These are phyloP conservation scores for Sporothrix mexicana DNA, from an alignment of 2,329 filamentous ascomycete genomes.

Conservation along the genomic window DNA sequence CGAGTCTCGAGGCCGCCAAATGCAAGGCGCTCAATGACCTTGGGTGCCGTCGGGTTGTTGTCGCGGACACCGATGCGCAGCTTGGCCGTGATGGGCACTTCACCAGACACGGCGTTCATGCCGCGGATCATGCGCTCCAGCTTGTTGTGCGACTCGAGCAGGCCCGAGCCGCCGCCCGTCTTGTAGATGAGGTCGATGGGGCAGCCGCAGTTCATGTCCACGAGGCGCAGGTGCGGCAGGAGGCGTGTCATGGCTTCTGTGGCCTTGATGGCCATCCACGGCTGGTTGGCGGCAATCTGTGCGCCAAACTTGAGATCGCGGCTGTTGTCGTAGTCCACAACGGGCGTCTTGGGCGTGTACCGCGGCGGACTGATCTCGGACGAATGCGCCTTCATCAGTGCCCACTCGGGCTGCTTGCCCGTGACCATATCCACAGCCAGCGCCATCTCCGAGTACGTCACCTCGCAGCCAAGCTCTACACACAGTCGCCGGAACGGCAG, in stretches of 20 bases:
- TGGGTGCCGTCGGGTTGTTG: constrained; percentile 73
- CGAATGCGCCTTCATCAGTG: constrained; percentile 88
- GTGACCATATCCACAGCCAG: constrained; percentile 89
- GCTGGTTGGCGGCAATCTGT: constrained; percentile 91
- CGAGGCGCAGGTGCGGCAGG: constrained; percentile 82
- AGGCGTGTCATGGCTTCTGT: constrained; percentile 79
- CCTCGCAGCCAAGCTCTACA: constrained; percentile 83
- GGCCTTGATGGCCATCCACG: constrained; percentile 87
- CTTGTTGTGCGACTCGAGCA: constrained; percentile 87
- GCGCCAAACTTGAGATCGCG: constrained; percentile 88
- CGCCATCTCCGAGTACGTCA: constrained; percentile 99
- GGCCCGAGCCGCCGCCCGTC: constrained; percentile 84
- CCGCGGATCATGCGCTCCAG: constrained; percentile 93
- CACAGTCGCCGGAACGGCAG: constrained; percentile 92
- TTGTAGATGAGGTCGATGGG: constrained; percentile 94
- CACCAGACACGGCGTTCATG: constrained; percentile 92
- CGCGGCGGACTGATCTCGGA: constrained; percentile 77
- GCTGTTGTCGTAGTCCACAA: constrained; percentile 77
- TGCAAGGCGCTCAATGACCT: constrained; percentile 80
- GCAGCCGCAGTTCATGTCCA: constrained; percentile 96
- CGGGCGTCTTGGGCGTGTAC: constrained; percentile 57
- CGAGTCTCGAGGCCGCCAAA: constrained; percentile 77
- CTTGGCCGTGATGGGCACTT: constrained; percentile 92
- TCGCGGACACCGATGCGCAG: constrained; percentile 90
- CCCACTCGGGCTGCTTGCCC: constrained; percentile 91